Conservation (phyloP, 1,284 basidiomycete genomes). For the Leccinum pallidistipes region DNA sequence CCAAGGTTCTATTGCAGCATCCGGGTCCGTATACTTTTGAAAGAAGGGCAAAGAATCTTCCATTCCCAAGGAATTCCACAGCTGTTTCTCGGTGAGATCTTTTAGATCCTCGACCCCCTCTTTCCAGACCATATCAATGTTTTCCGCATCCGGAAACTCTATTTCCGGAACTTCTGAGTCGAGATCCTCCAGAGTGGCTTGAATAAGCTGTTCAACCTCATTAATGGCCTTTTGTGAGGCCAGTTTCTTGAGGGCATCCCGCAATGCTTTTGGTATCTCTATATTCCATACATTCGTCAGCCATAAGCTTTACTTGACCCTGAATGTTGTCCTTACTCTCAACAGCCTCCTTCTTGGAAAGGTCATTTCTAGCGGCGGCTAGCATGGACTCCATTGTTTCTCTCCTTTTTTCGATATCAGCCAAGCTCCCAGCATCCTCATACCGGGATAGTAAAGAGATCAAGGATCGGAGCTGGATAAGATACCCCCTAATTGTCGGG, state of each 20-base stretch:
- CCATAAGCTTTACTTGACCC: neutral
- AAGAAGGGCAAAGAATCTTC: slow-evolving; percentile 7
- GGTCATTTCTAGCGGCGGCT: neutral
- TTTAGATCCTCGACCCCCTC: neutral
- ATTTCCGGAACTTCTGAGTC: neutral
- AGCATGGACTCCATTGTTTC: neutral
- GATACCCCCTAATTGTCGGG: neutral
- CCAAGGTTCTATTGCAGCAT: slow-evolving; percentile 4
- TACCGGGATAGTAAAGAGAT: neutral
- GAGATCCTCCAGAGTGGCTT: neutral
- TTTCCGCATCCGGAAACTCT: neutral
- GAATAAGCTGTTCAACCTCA: neutral
- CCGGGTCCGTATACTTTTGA: slow-evolving; percentile 5
- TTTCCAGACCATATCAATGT: neutral
- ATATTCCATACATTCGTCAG: neutral
- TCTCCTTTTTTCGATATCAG: neutral
- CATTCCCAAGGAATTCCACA: neutral
- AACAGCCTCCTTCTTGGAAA: neutral
- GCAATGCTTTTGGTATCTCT: neutral
- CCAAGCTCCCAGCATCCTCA: neutral
- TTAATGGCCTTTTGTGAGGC: neutral
- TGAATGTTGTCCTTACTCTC: neutral
- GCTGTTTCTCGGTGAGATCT: neutral
- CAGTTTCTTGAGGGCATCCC: neutral
- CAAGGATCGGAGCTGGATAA: neutral